Evolutionary conservation across 371 early-diverging fungal species (phyloP).

Genomic region (Chytridiales sp.): DNA sequence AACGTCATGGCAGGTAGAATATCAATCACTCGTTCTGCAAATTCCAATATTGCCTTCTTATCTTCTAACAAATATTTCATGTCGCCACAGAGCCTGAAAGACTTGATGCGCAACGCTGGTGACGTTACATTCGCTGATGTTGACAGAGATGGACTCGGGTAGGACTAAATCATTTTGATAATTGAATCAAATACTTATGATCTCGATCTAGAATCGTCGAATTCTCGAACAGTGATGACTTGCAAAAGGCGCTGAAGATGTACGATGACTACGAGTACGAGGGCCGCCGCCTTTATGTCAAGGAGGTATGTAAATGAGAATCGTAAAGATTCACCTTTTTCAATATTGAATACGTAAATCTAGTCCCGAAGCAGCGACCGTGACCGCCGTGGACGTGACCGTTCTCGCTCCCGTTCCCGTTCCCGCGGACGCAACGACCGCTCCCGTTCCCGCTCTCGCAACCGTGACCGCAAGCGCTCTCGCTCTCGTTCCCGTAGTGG

Average conservation of each 20-base stretch:
- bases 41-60: conserved; percentile 6
- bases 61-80: background rate
- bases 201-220: conserved; percentile 76
- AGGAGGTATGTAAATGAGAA: conserved; percentile 51
- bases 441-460: background rate
- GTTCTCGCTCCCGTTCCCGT: conserved; percentile 1
- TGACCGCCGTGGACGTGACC: conserved; percentile 1
- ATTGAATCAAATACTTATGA: background rate
- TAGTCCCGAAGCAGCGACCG: conserved; percentile 4
- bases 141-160: conserved; percentile 85
- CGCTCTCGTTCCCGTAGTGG: background rate
- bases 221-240: conserved; percentile 75
- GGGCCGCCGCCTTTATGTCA: conserved; percentile 73
- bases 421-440: conserved; percentile 4
- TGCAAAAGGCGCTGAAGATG: conserved; percentile 82
- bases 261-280: conserved; percentile 85
- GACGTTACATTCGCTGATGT: conserved; percentile 93
- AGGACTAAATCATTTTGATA: conserved; percentile 23
- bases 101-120: conserved; percentile 92
- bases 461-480: conserved; percentile 6
- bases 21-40: background rate
- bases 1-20: conserved; percentile 14
- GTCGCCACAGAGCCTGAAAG: conserved; percentile 87
- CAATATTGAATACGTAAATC: background rate
- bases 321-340: background rate